phyloP scores from a whole-genome alignment of 2,329 filamentous ascomycete genomes.

The Dothideomycetes sp. region DNA sequence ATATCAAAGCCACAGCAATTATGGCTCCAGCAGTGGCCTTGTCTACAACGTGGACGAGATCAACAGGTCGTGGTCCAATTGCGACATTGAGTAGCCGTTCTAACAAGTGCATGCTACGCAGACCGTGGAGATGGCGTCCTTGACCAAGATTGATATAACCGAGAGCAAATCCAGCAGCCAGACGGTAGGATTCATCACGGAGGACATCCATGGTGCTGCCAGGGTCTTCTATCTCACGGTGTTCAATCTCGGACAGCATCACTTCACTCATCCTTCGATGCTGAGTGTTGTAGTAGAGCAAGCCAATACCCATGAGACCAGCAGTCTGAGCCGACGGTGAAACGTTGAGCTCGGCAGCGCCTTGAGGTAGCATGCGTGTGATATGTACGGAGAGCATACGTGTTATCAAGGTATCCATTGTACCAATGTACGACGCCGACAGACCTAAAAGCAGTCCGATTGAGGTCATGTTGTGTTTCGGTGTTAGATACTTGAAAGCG shows the following conservation, averaged over 20 bases:
- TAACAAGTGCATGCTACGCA: constrained; percentile 88
- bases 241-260: constrained; percentile 95
- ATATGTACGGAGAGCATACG: constrained; percentile 90
- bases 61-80: constrained; percentile 79
- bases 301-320: constrained; percentile 90
- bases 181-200: constrained; percentile 88
- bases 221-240: constrained; percentile 68
- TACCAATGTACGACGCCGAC: constrained; percentile 87
- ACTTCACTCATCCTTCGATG: constrained; percentile 98
- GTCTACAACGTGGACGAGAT: constrained; percentile 85
- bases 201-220: constrained; percentile 59
- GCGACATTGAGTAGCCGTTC: constrained; percentile 80
- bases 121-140: constrained; percentile 73
- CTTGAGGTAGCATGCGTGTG: constrained; percentile 82
- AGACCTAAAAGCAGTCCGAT: constrained; percentile 88
- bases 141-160: constrained; percentile 92
- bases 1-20: constrained; percentile 80
- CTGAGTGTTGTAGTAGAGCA: constrained; percentile 89
- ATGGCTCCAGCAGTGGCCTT: constrained; percentile 89
- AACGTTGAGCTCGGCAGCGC: constrained; percentile 86
- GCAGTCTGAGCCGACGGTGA: constrained; percentile 91
- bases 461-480: constrained; percentile 98
- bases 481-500: constrained; percentile 96
- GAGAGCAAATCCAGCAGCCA: constrained; percentile 86
- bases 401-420: constrained; percentile 94